Evolutionary conservation across 2,329 filamentous ascomycete species (phyloP), one percentile per base, ranked within the genome.

Genomic region (Falciphora oryzae): DNA sequence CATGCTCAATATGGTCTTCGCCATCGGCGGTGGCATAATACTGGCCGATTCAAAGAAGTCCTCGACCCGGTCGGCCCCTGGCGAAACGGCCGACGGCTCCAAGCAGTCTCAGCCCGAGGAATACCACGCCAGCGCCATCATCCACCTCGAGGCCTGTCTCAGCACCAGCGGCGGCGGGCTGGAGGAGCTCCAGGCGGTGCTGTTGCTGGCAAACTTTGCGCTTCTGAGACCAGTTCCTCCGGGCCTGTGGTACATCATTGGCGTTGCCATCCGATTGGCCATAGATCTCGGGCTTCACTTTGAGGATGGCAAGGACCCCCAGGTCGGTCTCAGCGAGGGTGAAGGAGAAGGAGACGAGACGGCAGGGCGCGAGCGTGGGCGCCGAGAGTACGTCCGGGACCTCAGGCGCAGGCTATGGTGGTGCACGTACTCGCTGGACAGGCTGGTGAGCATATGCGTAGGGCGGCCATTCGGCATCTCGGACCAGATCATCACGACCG

Each of bases 201-300:
- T 98, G 61, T 80, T 98, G 57, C 81, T 98, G 59, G 93, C 94
- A 59, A 93, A 93, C 64, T 97, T 98, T 80, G 94, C 94, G 10
- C 81, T 99, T 61, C 82, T 98, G 67, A 85, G 94, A 64, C 95
- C 95, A 1, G 93, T 98, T 28, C 92, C 94, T 1, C 94, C 94
- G 0, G 95, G 95, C 18, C 79, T 98, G 59, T 98, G 94, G 94
- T 98, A 98, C 76, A 98, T 98, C 67, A 91, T 96, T 66, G 95
- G 95, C 14, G 93, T 97, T 58, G 94, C 94, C 7, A 90, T 96
- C 66, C 89, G 95, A 53, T 78, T 98, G 63, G 94, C 92, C 8
- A 90, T 98, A 28, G 95, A 98, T 74, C 82, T 98, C 2, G 95
- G 95, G 13, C 80, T 98, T 32, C 93, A 98, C 75, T 93, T 94